Conservation (phyloP, 345 rosid species). For the Sonneratia alba region DNA sequence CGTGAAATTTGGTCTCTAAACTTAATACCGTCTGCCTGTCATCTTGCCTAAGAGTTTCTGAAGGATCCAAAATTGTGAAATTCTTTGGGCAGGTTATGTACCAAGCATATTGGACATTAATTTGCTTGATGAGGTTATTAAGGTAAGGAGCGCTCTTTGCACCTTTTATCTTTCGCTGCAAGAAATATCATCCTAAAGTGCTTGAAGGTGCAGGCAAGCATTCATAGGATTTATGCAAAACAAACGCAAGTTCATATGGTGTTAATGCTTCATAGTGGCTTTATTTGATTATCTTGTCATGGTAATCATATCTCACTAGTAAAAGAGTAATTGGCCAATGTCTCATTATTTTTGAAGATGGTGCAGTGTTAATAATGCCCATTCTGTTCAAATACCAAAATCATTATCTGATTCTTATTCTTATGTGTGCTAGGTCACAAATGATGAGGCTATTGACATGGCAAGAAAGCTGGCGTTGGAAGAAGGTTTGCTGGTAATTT, state of each 20-base stretch:
- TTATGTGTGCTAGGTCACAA: conserved; percentile 43
- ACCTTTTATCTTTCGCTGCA: neutral
- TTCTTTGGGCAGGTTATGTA: conserved; percentile 26
- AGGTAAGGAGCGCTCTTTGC: conserved; percentile 27
- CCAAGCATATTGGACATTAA: conserved; percentile 73
- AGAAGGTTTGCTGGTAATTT: conserved; percentile 86
- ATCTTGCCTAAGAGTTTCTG: neutral
- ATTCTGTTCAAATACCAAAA: neutral
- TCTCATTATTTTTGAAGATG: no score
- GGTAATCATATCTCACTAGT: neutral
- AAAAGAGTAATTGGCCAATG: neutral
- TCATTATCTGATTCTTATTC: neutral
- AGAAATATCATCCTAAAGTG: neutral
- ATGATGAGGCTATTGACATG: conserved; percentile 78
- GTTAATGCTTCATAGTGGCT: no score
- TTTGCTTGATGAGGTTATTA: conserved; percentile 62
- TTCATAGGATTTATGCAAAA: neutral
- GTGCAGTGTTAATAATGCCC: neutral
- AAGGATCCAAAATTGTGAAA: no score
- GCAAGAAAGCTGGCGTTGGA: conserved; percentile 82
- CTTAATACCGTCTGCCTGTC: neutral
- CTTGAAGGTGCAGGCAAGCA: neutral
- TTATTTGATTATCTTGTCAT: no score
- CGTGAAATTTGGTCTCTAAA: conserved; percentile 7
- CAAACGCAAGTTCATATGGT: neutral